phyloP scores from a whole-genome alignment of 2,329 filamentous ascomycete species.

The Ophiostoma piceae region DNA sequence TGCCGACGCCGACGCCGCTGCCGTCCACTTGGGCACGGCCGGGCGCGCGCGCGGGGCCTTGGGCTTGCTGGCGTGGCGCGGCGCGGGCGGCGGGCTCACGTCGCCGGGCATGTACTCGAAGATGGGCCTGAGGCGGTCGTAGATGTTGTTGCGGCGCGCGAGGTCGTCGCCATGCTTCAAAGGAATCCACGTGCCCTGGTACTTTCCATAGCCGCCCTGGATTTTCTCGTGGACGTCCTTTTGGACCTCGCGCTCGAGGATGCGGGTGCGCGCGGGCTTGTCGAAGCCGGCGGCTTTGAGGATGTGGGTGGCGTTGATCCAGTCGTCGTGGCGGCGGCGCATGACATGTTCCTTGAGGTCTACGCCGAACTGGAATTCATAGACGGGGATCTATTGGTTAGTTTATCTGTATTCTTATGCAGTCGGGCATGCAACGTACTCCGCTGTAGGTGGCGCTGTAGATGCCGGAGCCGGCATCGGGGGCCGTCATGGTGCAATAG shows the following conservation, averaged over 20 bases:
- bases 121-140: conserved; percentile 76
- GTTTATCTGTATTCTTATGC: neutral
- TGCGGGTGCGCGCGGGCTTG: conserved; percentile 90
- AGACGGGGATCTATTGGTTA: conserved; percentile 72
- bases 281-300: conserved; percentile 95
- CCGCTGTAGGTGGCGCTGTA: conserved; percentile 67
- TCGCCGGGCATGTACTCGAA: conserved; percentile 85
- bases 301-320: conserved; percentile 99
- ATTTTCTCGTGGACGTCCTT: conserved; percentile 97
- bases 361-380: conserved; percentile 79
- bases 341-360: conserved; percentile 86
- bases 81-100: conserved; percentile 84
- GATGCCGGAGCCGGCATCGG: conserved; percentile 43
- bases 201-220: conserved; percentile 97
- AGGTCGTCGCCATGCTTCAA: conserved; percentile 73
- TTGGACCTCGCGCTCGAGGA: conserved; percentile 93
- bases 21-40: conserved; percentile 57
- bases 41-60: conserved; percentile 63
- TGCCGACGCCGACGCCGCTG: neutral
- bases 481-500: conserved; percentile 40
- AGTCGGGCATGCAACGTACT: conserved; percentile 37
- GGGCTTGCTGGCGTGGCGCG: conserved; percentile 84
- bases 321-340: conserved; percentile 86
- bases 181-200: conserved; percentile 97
- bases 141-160: conserved; percentile 79